A percentile compares a stretch with the other conserved stretches of the same genome.
phyloP scores from a whole-genome alignment of 208 protist species.

The Trypanosoma rangeli region DNA sequence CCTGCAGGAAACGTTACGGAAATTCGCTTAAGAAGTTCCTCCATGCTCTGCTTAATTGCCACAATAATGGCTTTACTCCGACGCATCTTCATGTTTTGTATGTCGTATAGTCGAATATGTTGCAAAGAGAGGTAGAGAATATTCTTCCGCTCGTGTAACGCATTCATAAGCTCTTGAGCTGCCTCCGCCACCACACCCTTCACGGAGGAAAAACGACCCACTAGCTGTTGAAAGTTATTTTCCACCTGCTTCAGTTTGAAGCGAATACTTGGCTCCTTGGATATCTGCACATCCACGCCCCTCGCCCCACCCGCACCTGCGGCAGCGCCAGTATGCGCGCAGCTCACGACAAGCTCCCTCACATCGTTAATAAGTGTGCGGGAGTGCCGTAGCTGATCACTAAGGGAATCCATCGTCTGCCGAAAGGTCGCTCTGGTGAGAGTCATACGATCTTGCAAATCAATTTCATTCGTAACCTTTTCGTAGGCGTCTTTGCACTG shows the following conservation, averaged over 20 bases:
- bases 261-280: constrained; percentile 82
- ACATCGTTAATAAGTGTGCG: constrained; percentile 79
- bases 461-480: constrained; percentile 69
- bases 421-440: constrained; percentile 76
- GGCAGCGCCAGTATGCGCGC: constrained; percentile 34
- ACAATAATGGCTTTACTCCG: constrained; percentile 63
- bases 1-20: constrained; percentile 77
- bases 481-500: constrained; percentile 79
- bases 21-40: constrained; percentile 62
- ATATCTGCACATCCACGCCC: constrained; percentile 70
- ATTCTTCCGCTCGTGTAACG: constrained; percentile 88
- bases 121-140: constrained; percentile 91
- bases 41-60: constrained; percentile 66
- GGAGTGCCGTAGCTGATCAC: constrained; percentile 75
- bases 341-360: constrained; percentile 57
- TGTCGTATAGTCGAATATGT: constrained; percentile 91
- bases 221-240: constrained; percentile 87
- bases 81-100: constrained; percentile 86
- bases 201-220: constrained; percentile 79
- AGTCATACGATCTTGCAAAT: constrained; percentile 79
- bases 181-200: constrained; percentile 87
- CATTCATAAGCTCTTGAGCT: constrained; percentile 83
- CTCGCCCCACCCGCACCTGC: constrained; percentile 28
- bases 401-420: constrained; percentile 90
- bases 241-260: constrained; percentile 91